Evolutionary conservation across 2,329 filamentous ascomycete genomes (phyloP), one percentile per base, ranked within the genome.

Genomic region (Cercospora nicotianae): DNA sequence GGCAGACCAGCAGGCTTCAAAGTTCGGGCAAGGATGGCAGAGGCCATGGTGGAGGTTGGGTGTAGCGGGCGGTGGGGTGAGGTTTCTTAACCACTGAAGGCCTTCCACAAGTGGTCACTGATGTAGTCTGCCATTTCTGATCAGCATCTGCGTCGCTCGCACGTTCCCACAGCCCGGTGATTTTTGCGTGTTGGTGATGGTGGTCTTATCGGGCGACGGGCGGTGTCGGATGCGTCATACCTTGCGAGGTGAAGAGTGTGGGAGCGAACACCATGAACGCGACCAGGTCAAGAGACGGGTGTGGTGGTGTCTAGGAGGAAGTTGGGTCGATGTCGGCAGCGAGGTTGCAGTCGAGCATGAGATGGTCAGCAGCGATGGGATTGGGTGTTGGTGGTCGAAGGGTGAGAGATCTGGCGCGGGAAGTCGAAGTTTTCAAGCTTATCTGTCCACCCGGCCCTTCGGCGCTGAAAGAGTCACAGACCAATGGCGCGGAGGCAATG

Each of bases 61-160:
- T 67, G 64, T 64, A 33, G 69, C 70, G 68, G 62, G 62, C 69
- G 55, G 69, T 64, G 71, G 71, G 61, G 60, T 23, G 53, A 71
- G 72, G 63, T 66, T 74, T 73, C 81, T 85, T 82, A 88, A 80
- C 87, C 88, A 78, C 86, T 84, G 77, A 86, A 87, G 76, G 87
- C 86, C 83, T 89, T 89, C 87, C 87, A 89, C 80, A 89, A 84
- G 83, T 89, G 87, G 83, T 89, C 87, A 84, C 86, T 88, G 82
- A 89, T 88, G 81, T 89, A 89, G 83, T 89, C 66, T 68, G 53
- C 12, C 55, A 20, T 57, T 20, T 26, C 48, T 39, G 23, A 53
- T 65, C 28, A 65, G 63, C 28, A 55, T 59, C 58, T 67, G 53
- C 45, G n/a, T 31, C 20, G 48, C 61, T 18, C 42, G 45, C 16